Evolutionary conservation across 23 red algal genomes (phyloP).

Genomic region (Cyanidioschyzon merolae): DNA sequence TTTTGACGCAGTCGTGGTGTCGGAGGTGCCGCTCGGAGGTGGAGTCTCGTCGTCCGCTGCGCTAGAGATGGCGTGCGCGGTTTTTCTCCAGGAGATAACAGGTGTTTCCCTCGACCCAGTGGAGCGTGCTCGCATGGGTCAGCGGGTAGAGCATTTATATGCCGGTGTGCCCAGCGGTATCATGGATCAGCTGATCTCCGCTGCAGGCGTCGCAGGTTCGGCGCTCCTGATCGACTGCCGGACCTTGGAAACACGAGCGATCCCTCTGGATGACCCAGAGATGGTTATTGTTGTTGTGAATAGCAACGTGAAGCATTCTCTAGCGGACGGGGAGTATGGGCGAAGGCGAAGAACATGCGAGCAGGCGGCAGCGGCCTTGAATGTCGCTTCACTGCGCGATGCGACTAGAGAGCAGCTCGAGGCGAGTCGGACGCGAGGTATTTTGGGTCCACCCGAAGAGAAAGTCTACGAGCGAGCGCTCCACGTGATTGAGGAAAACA

Average conservation of each 20-base stretch:
- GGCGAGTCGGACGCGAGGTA: not conserved
- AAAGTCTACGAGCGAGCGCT: conserved; percentile 47
- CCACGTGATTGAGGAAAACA: conserved; percentile 82
- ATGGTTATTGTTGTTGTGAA: conserved; percentile 78
- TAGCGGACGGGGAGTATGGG: conserved; percentile 82
- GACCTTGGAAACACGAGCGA: conserved; percentile 27
- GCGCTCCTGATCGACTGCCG: conserved; percentile 91
- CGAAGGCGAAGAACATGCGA: conserved; percentile 39
- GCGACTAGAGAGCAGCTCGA: conserved; percentile 21
- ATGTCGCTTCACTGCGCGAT: conserved; percentile 59
- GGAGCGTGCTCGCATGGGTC: conserved; percentile 54
- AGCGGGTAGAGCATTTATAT: conserved; percentile 86
- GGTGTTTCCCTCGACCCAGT: conserved; percentile 31
- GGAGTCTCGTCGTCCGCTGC: conserved; percentile 74
- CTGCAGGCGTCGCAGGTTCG: conserved; percentile 35
- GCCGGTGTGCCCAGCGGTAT: conserved; percentile 81
- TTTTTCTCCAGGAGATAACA: conserved; percentile 56
- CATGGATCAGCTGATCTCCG: conserved; percentile 97
- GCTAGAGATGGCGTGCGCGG: conserved; percentile 74
- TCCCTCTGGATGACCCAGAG: conserved; percentile 67
- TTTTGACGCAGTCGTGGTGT: conserved; percentile 79
- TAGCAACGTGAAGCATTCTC: conserved; percentile 57
- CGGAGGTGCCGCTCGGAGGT: conserved; percentile 81
- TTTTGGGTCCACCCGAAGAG: conserved; percentile 31
- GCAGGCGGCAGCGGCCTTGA: conserved; percentile 51